These are phyloP conservation scores for Thalassiosira ordinaria DNA, from an alignment of 352 stramenopile species.

Conservation along the genomic window DNA sequence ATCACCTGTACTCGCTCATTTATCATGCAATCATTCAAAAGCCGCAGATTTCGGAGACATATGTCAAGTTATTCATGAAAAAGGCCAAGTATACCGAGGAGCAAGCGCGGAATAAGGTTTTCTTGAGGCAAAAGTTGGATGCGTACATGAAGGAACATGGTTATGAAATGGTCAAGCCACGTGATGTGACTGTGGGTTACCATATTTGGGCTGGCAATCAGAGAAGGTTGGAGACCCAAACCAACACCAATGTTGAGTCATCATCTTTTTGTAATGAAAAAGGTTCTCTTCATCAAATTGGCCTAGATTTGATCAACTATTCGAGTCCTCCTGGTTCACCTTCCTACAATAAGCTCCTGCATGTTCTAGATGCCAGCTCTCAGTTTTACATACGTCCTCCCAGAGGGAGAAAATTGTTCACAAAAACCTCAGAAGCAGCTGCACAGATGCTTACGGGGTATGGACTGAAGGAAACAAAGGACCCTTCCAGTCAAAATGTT, in stretches of 20 bases:
- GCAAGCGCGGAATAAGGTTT: too few species aligned
- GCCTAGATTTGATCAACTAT: slow-evolving; percentile 6
- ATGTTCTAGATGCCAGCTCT: slow-evolving; percentile 8
- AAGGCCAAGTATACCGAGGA: too few species aligned
- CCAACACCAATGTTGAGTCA: background rate
- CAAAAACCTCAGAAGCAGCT: background rate
- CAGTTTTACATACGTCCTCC: slow-evolving; percentile 1
- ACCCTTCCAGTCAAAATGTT: background rate
- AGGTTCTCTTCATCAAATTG: slow-evolving; percentile 23
- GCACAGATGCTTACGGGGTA: background rate
- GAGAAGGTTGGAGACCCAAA: too few species aligned
- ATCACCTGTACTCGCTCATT: too few species aligned
- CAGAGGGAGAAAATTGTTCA: background rate
- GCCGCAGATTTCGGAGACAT: too few species aligned
- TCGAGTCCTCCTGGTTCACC: slow-evolving; percentile 10
- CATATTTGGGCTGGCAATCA: too few species aligned
- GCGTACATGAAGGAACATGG: too few species aligned
- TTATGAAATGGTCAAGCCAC: too few species aligned
- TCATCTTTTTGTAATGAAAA: slow-evolving; percentile 11
- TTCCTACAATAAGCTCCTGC: slow-evolving; percentile 23
- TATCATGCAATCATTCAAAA: too few species aligned
- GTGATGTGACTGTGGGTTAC: too few species aligned
- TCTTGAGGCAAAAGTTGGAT: too few species aligned
- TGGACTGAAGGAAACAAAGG: background rate
- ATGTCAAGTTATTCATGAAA: too few species aligned